A percentile compares a stretch with the other conserved stretches of the same genome.
Conservation (phyloP, 495 filamentous ascomycete species). For the Bacidia rubella region DNA sequence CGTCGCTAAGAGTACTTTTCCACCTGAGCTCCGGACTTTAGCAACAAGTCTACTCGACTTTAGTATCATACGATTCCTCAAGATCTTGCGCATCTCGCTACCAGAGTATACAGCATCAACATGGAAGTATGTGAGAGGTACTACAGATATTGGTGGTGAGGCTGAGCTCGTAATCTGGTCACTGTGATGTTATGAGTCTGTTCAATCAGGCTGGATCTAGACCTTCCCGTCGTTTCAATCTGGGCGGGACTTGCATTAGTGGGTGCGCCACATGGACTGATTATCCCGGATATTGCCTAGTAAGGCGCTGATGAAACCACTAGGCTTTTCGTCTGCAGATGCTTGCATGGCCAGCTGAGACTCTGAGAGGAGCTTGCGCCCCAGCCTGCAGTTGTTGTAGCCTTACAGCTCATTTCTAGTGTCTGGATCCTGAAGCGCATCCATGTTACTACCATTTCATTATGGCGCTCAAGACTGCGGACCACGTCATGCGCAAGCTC, state of each 20-base stretch:
- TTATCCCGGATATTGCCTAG: background rate
- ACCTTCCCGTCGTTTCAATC: background rate
- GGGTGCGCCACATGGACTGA: background rate
- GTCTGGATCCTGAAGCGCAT: background rate
- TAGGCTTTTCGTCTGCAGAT: conserved; percentile 1
- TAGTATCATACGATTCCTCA: conserved; percentile 6
- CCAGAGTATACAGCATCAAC: background rate
- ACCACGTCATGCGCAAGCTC: background rate
- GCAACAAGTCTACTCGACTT: background rate
- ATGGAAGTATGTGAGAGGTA: background rate
- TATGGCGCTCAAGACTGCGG: conserved; percentile 7
- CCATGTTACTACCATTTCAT: background rate
- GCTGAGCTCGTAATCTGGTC: background rate
- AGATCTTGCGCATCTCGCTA: background rate
- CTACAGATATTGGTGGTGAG: background rate
- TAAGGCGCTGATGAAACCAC: background rate
- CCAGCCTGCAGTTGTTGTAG: background rate
- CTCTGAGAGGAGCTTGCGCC: background rate
- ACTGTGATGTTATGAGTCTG: background rate
- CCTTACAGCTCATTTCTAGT: background rate
- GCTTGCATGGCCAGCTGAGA: background rate
- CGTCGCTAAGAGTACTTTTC: background rate
- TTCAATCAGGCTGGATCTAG: background rate
- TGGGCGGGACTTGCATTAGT: background rate
- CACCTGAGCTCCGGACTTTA: background rate